Evolutionary conservation across 2,329 filamentous ascomycete species (phyloP), one percentile per base, ranked within the genome.

Genomic region (Botrytis porri): DNA sequence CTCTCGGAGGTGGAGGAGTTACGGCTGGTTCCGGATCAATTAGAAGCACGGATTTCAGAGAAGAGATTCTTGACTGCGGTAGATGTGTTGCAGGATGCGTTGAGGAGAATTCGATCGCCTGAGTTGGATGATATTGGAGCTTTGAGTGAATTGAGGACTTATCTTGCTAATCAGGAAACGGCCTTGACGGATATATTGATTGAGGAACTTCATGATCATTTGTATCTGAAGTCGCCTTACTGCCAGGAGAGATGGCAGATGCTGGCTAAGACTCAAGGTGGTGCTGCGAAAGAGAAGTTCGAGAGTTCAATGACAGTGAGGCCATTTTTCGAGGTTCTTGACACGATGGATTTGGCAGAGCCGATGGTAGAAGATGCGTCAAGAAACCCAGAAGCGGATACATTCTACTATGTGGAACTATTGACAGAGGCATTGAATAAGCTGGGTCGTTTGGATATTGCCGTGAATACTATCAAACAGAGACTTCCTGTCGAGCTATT

Each of bases 161-260:
- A 98, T 80, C 89, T 99, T 73, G 90, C 90, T 74, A 98, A 97
- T 80, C 97, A 99, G 81, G 96, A 99, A 83, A 93, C 92, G 41
- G 89, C 93, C 0, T 84, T 99, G 75, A 95, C 95, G 80, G 96
- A 99, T 80, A 98, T 98, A 70, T 82, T 99, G 72, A 90, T 98
- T n/a, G 96, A 99, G 81, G 96, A 99, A 82, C 86, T 99, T 48
- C 96, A 99, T 81, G 96, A 97, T 81, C 96, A 99, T 83, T 86
- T 99, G 6, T 99, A 99, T 80, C 89, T 99, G 57, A 98, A 98
- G 81, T 98, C 95, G 5, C 96, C 95, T 0, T 99, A 99, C 81
- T 98, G 95, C 80, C 94, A 97, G 80, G 94, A 97, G 81, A 88
- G 96, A 77, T 99, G 96, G 96, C 97, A 97, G 82, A 88, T 88